Evolutionary conservation across 2,329 filamentous ascomycete genomes (phyloP), one percentile per base, ranked within the genome.

Genomic region (Dryadomyces quercivorus): DNA sequence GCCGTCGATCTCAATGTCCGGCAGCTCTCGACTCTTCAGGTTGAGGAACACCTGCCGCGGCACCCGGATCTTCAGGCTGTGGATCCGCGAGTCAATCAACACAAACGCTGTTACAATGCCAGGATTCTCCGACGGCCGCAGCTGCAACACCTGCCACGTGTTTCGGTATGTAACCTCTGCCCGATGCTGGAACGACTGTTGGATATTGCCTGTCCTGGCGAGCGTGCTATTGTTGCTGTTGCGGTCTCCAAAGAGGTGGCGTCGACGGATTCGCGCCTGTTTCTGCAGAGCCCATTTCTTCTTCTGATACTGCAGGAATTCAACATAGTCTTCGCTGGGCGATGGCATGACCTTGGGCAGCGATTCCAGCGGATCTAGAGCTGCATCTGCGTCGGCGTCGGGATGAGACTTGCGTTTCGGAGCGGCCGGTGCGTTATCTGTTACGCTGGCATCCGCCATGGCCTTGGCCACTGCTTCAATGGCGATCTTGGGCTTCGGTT

Each of bases 201-300:
- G 80, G 60, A 85, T 78, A 58, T 82, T 81, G 64, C 69, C 78
- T 64, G 86, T 81, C 44, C 77, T 56, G 16, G 55, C 53, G 18
- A n/a, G 16, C 13, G 47, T 51, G n/a, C 16, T 85, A 12, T 74
- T 73, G 57, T 12, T 84, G 12, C 74, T 73, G 57, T 84, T 80
- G 55, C 86, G 84, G 63, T 98, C 92, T 57, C 93, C 93, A 63
- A 98, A 98, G 1, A 98, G 75, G 66, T 98, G 93, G 50, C 92
- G 81, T 59, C 94, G 80, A 46, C 92, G 84, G 57, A 85, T 77
- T 21, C 93, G 82, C 38, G 92, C 90, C 66, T 95, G 86, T 64
- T 90, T 95, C 66, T 99, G 93, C 42, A 97, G 85, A 72, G 92
- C 96, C 93, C 93, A 99, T 69, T 98, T 98, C 71, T 91, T 82